phyloP scores from a whole-genome alignment of 768 basidiomycete species.

The Austroboletus festivus region DNA sequence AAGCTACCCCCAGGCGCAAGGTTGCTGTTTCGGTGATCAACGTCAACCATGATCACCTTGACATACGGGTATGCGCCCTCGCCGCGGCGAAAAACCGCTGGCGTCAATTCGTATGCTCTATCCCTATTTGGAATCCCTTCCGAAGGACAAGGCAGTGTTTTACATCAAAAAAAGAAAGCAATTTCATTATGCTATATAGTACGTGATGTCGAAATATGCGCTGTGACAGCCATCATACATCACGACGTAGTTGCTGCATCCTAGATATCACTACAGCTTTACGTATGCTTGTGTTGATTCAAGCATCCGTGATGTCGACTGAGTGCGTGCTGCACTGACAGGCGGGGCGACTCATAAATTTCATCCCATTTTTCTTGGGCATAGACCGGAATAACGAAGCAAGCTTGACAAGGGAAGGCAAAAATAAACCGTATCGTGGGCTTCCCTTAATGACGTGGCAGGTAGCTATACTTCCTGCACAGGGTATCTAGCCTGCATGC shows the following conservation, averaged over 20 bases:
- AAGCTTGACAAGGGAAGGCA: constrained; percentile 18
- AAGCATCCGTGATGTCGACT: background rate
- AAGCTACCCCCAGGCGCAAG: constrained; percentile 14
- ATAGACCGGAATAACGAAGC: constrained; percentile 13
- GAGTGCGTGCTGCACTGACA: background rate
- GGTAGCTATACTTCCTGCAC: constrained; percentile 1
- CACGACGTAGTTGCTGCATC: background rate
- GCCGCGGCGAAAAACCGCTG: constrained; percentile 29
- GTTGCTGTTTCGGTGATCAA: constrained; percentile 29
- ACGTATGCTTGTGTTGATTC: constrained; percentile 11
- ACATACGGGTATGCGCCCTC: constrained; percentile 20
- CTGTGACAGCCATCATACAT: too few relatives aligned
- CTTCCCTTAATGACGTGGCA: constrained; percentile 24
- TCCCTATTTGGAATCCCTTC: constrained; percentile 26
- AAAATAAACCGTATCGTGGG: constrained; percentile 22
- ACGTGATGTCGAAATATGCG: background rate
- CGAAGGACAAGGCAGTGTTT: constrained; percentile 19
- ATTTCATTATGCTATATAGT: constrained; percentile 20
- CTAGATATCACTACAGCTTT: constrained; percentile 17
- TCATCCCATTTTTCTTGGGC: constrained; percentile 24
- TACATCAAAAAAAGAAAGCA: constrained; percentile 16
- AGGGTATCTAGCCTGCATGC: constrained; percentile 22
- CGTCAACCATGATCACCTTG: constrained; percentile 17
- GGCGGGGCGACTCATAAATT: constrained; percentile 23
- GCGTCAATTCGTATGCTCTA: constrained; percentile 31